Base-by-base conservation (phyloP, 306 rosid species). In the Malus sieversii region DNA sequence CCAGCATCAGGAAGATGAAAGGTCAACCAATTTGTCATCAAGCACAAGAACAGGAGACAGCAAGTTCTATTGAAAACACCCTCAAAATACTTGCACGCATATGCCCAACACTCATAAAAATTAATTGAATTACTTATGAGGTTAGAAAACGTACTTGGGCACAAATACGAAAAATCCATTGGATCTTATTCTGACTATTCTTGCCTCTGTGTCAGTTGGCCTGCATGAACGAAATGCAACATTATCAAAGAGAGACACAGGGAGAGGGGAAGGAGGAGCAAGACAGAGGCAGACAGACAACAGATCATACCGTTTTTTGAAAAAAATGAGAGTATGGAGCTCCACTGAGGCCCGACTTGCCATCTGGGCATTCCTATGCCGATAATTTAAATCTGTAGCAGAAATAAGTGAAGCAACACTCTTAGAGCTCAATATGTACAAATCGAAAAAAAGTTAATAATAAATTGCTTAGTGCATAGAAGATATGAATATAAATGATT, bases 291-390 rank as follows among this genome's bases (percentile, higher is more conserved):
- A 63, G 66, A 76, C 61, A n/a, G 57, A 35, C 3, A 32, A 64
- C 19, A 69, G n/a, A 35, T 33, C 82, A 19, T 75, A 92, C 97
- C 96, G 88, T 45, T 89, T 85, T 75, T 87, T 89, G 88, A 95
- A 92, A 82, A 81, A 95, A 65, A 89, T 87, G 4, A 90, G 85
- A 23, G 98, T 95, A 75, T 92, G 96, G 74, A 95, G 89, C 88
- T 95, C 99, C 77, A 92, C 96, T 25, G 97, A 95, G 65, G 97
- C 92, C 65, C 99, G 88, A 72, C 99, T 84, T 30, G 97, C 99
- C 96, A 92, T 90, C 84, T 95, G 99, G 42, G 99, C 99, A 72
- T 92, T 95, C 84, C 96, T 92, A 33, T 92, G 99, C 68, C 98
- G 90, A 86, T 90, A 90, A 83, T 95, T 95, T 80, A 95, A 93